These are phyloP conservation scores for Podochytrium sp. DNA, from an alignment of 192 early-diverging fungal genomes.

Conservation along the genomic window DNA sequence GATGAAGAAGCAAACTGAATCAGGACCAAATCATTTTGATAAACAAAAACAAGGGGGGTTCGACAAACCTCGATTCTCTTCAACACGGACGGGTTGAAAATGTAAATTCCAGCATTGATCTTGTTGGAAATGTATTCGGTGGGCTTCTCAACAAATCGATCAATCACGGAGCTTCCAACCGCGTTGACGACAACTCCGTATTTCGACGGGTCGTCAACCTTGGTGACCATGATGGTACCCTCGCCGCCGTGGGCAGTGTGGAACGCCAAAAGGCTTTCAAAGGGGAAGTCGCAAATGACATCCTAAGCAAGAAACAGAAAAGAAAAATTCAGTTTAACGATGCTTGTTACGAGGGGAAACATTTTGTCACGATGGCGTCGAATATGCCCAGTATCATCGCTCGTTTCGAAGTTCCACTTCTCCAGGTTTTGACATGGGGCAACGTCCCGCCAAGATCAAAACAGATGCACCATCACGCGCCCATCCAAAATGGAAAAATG, in stretches of 20 bases:
- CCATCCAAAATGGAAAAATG: not conserved
- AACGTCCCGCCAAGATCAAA: not conserved
- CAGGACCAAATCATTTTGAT: not conserved
- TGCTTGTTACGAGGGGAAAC: no score
- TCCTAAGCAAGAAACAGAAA: no score
- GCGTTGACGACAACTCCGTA: conserved; percentile 96
- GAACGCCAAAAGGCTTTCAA: conserved; percentile 86
- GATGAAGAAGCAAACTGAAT: conserved; percentile 1
- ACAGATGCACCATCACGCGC: not conserved
- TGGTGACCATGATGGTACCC: conserved; percentile 96
- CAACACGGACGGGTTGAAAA: conserved; percentile 92
- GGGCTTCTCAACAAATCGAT: conserved; percentile 98
- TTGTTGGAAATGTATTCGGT: conserved; percentile 92
- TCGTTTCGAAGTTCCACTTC: not conserved
- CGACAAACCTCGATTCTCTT: conserved; percentile 82
- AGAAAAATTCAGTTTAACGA: no score
- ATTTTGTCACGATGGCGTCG: no score
- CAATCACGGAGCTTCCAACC: conserved; percentile 67
- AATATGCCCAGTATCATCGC: no score
- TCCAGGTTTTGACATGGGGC: not conserved
- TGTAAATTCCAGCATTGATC: conserved; percentile 99
- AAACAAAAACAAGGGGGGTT: not conserved
- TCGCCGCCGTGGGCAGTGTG: conserved; percentile 87
- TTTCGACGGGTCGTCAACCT: conserved; percentile 97
- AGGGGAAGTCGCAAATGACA: conserved; percentile 94